Conservation (phyloP, 1,139 yeast genomes). For the Sugiyamaella pinicola region DNA sequence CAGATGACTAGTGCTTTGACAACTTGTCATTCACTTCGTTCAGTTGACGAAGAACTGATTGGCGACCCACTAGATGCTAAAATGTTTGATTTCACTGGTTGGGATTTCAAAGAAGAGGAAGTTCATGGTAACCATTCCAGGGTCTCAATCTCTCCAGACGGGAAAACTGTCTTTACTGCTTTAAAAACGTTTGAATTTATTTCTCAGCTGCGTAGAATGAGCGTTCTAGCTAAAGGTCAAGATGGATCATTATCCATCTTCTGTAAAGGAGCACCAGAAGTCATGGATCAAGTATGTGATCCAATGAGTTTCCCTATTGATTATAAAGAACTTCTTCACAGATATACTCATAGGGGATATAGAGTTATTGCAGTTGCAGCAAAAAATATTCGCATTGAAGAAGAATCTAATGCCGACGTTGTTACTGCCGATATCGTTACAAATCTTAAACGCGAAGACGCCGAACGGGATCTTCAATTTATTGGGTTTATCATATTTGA, state of each 20-base stretch:
- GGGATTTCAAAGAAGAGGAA: conserved; percentile 71
- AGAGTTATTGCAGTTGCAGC: conserved; percentile 95
- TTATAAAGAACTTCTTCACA: conserved; percentile 71
- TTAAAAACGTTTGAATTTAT: conserved; percentile 81
- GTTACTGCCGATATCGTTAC: conserved; percentile 22
- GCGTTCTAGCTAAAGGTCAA: conserved; percentile 62
- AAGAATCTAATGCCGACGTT: conserved; percentile 21
- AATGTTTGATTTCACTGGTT: conserved; percentile 87
- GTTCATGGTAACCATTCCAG: conserved; percentile 49
- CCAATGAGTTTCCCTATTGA: conserved; percentile 70
- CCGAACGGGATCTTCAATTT: conserved; percentile 70
- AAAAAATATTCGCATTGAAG: conserved; percentile 52
- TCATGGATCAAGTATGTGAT: conserved; percentile 77
- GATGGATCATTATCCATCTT: conserved; percentile 49
- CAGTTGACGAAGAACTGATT: conserved; percentile 73
- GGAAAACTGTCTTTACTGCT: conserved; percentile 53
- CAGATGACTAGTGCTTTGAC: conserved; percentile 54
- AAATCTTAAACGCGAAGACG: conserved; percentile 54
- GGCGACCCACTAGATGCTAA: conserved; percentile 94
- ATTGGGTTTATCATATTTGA: conserved; percentile 91
- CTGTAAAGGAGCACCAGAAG: conserved; percentile 97
- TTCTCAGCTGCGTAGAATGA: conserved; percentile 85
- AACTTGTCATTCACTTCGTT: conserved; percentile 83
- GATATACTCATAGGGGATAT: conserved; percentile 89
- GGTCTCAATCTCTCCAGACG: conserved; percentile 37